These are phyloP conservation scores for Apiospora arundinis DNA, from an alignment of 2,329 filamentous ascomycete species.

Conservation along the genomic window DNA sequence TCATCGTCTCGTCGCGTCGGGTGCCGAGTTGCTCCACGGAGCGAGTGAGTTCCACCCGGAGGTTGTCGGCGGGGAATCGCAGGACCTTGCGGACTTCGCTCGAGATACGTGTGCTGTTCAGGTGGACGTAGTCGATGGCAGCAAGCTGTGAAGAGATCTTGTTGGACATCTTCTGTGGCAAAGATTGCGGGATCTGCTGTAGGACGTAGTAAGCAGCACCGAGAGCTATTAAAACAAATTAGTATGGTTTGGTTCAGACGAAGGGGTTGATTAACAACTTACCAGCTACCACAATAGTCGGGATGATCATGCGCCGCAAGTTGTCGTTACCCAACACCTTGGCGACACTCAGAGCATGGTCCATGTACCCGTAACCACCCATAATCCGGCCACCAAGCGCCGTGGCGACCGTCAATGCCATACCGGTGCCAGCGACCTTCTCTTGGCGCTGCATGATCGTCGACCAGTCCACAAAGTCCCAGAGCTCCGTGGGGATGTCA, in stretches of 20 bases:
- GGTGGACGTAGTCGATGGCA: slow-evolving; percentile 89
- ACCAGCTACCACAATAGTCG: slow-evolving; percentile 81
- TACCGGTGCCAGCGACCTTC: slow-evolving; percentile 90
- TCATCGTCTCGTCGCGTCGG: slow-evolving; percentile 82
- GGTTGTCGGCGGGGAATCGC: slow-evolving; percentile 83
- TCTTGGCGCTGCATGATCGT: slow-evolving; percentile 88
- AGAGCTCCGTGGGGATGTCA: slow-evolving; percentile 84
- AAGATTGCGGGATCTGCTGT: slow-evolving; percentile 84
- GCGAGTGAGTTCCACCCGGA: slow-evolving; percentile 82
- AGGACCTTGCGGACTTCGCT: slow-evolving; percentile 87
- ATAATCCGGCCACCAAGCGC: slow-evolving; percentile 83
- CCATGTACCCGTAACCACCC: slow-evolving; percentile 86
- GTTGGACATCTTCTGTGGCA: slow-evolving; percentile 82
- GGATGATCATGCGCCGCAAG: slow-evolving; percentile 79
- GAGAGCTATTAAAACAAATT: slow-evolving; percentile 62
- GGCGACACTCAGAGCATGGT: slow-evolving; percentile 82
- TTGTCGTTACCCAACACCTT: slow-evolving; percentile 83
- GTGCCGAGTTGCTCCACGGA: slow-evolving; percentile 82
- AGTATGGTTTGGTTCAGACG: slow-evolving; percentile 33
- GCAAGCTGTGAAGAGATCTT: slow-evolving; percentile 85
- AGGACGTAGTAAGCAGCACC: slow-evolving; percentile 82
- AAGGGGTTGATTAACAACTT: slow-evolving; percentile 46
- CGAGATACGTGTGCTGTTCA: slow-evolving; percentile 84
- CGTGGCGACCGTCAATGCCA: slow-evolving; percentile 90
- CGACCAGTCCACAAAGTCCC: slow-evolving; percentile 91